Evolutionary conservation across 352 stramenopile species (phyloP).

Genomic region (Phytopythium delawarense): DNA sequence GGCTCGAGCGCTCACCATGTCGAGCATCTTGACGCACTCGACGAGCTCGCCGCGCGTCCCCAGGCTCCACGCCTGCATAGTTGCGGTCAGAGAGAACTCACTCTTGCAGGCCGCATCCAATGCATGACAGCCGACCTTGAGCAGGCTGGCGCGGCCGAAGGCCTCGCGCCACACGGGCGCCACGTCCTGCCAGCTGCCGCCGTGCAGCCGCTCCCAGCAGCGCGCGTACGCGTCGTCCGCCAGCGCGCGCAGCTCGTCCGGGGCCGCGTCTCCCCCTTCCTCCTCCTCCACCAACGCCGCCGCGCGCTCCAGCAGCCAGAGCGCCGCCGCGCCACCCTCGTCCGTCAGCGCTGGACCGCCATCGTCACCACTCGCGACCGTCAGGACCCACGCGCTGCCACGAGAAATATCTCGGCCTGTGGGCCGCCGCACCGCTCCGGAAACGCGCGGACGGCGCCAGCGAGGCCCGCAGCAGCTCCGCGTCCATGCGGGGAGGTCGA

Average conservation of each 20-base stretch:
- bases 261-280: neutral
- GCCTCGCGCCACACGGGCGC: conserved; percentile 47
- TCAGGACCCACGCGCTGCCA: neutral
- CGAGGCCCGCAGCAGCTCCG: conserved; percentile 4
- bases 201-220: conserved; percentile 73
- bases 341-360: conserved; percentile 30
- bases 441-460: conserved; percentile 15
- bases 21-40: conserved; percentile 42
- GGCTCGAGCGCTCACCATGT: conserved; percentile 41
- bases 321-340: conserved; percentile 36
- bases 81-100: too few species aligned
- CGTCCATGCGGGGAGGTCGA: conserved; percentile 2
- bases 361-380: neutral
- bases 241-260: conserved; percentile 9
- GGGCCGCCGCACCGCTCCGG: conserved; percentile 16
- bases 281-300: neutral
- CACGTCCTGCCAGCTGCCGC: conserved; percentile 65
- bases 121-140: conserved; percentile 26
- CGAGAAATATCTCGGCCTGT: neutral
- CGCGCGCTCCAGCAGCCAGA: conserved; percentile 35
- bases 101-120: too few species aligned
- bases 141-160: conserved; percentile 49
- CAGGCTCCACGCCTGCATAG: conserved; percentile 28
- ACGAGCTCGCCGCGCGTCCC: conserved; percentile 12
- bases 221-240: conserved; percentile 43